These are phyloP conservation scores for sweet orange (Citrus sinensis) DNA, from an alignment of 345 rosid species.

Conservation along the genomic window DNA sequence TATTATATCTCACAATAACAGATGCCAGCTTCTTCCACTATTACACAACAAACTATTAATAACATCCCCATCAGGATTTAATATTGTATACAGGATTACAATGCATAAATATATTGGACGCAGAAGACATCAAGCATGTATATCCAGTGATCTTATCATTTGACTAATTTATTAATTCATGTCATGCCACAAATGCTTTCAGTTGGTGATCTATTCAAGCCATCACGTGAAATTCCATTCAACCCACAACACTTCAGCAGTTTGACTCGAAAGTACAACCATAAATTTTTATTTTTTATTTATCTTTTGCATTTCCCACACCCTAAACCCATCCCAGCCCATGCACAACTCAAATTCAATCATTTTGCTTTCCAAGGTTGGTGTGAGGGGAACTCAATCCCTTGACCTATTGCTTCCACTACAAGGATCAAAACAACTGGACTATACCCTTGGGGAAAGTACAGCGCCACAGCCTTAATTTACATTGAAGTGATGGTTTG, in stretches of 20 bases:
- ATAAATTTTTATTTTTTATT: too few relatives aligned
- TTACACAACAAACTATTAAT: neutral
- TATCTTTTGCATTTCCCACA: too few relatives aligned
- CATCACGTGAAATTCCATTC: neutral
- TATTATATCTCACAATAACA: neutral
- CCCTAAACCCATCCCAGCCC: too few relatives aligned
- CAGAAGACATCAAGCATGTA: neutral
- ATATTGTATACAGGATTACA: neutral
- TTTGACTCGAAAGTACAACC: neutral
- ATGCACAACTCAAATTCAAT: too few relatives aligned
- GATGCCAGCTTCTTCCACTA: neutral
- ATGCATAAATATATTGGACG: neutral
- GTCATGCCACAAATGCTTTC: neutral
- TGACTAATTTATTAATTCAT: neutral
- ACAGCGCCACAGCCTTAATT: too few relatives aligned
- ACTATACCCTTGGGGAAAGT: too few relatives aligned
- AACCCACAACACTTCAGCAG: neutral
- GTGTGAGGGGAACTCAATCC: too few relatives aligned
- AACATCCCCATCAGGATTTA: neutral
- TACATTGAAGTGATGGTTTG: neutral
- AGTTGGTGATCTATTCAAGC: neutral
- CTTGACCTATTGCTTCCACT: too few relatives aligned
- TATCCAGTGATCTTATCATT: neutral
- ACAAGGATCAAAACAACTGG: too few relatives aligned
- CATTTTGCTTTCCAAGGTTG: too few relatives aligned